Evolutionary conservation across 805 yeast genomes (phyloP).

Genomic region (Candida caryicola): DNA sequence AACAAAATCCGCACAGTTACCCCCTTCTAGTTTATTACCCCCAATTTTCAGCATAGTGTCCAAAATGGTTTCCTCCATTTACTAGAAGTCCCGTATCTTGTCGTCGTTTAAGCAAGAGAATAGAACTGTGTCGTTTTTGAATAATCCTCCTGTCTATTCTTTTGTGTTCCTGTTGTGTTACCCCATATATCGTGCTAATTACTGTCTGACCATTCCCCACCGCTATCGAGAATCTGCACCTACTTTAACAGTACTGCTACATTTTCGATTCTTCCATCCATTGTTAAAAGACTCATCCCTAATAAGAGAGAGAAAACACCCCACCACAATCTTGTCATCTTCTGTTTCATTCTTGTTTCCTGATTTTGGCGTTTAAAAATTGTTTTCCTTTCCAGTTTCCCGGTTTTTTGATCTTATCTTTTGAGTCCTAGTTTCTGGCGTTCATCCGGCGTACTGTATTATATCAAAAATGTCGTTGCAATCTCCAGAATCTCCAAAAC

Average conservation of each 20-base stretch:
- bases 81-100: not conserved
- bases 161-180: not conserved
- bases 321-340: not conserved
- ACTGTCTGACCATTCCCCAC: not conserved
- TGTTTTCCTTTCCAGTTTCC: not conserved
- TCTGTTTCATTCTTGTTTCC: not conserved
- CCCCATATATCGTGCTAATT: not conserved
- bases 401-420: not conserved
- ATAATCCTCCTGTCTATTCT: not conserved
- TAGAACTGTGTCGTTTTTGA: not conserved
- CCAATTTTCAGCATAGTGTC: not conserved
- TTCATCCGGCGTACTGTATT: not conserved
- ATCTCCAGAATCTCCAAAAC: conserved; percentile 5
- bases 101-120: not conserved
- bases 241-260: too few species aligned
- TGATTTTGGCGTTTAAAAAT: not conserved
- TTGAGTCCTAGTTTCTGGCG: not conserved
- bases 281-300: too few species aligned
- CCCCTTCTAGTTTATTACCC: not conserved
- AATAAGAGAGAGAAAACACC: not conserved
- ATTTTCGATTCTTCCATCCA: too few species aligned
- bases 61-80: not conserved
- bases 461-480: conserved; percentile 5
- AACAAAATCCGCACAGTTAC: too few species aligned
- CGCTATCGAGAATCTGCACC: too few species aligned